Percentiles rank a stretch among this genome's conserved stretches.
Evolutionary conservation across 371 early-diverging fungal species (phyloP).

Genomic region (Lichtheimia ornata): DNA sequence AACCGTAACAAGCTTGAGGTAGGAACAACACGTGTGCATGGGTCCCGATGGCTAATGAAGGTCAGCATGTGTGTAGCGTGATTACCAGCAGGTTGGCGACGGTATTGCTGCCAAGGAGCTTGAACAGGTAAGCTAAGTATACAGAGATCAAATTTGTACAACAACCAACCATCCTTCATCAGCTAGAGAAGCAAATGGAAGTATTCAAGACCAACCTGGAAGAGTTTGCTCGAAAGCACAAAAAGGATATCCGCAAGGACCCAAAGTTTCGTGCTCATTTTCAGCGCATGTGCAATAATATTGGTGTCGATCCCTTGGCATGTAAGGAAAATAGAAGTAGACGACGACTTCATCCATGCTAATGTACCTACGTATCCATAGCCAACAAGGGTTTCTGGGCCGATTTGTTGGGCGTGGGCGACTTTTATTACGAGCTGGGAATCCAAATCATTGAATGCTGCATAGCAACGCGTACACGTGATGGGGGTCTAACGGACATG

Average conservation of each 20-base stretch:
- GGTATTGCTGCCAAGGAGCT: constrained; percentile 58
- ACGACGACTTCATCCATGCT: background rate
- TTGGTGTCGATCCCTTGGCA: constrained; percentile 95
- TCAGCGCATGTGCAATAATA: constrained; percentile 89
- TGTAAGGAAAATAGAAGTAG: constrained; percentile 50
- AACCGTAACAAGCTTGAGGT: constrained; percentile 34
- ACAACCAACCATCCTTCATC: background rate
- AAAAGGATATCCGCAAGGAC: constrained; percentile 86
- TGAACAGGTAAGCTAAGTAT: constrained; percentile 43
- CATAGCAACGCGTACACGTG: constrained; percentile 76
- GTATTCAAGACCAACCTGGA: constrained; percentile 81
- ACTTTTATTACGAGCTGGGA: constrained; percentile 95
- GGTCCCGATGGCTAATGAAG: background rate
- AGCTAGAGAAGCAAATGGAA: constrained; percentile 78
- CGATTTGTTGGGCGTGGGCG: constrained; percentile 92
- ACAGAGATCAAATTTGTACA: background rate
- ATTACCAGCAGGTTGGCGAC: constrained; percentile 58
- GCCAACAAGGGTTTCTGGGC: constrained; percentile 96
- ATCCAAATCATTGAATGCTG: constrained; percentile 92
- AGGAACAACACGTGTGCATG: background rate
- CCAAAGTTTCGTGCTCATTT: constrained; percentile 90
- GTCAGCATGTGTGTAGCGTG: constrained; percentile 33
- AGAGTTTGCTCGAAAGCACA: constrained; percentile 83
- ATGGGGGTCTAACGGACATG: constrained; percentile 91
- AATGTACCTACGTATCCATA: constrained; percentile 17